Conservation (phyloP, 2,329 filamentous ascomycete genomes). For the Phyllachora maydis region DNA sequence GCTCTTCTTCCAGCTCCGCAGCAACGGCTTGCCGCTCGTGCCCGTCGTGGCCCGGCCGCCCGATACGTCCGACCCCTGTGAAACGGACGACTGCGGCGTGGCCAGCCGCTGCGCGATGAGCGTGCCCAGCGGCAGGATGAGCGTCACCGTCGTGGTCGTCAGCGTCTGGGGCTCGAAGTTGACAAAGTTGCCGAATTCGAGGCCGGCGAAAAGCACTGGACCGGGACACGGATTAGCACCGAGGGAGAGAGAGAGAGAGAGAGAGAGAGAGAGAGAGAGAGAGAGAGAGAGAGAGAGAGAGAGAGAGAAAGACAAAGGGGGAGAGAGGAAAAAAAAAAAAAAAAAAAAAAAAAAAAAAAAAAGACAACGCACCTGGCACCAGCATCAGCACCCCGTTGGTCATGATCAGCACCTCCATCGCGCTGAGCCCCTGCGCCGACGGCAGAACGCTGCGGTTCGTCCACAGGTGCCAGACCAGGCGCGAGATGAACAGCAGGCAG, state of each 20-base stretch:
- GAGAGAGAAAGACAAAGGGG: conserved; percentile 1
- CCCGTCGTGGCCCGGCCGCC: background rate
- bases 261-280: background rate
- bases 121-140: conserved; percentile 29
- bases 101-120: conserved; percentile 26
- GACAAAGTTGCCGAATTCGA: conserved; percentile 19
- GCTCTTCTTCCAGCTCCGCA: conserved; percentile 4
- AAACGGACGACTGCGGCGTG: conserved; percentile 5
- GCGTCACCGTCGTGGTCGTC: conserved; percentile 23
- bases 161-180: conserved; percentile 29
- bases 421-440: conserved; percentile 17
- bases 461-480: conserved; percentile 25
- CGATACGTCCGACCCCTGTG: background rate
- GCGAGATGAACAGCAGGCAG: conserved; percentile 31
- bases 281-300: conserved; percentile 1
- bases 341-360: conserved; percentile 2
- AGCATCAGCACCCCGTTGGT: conserved; percentile 35
- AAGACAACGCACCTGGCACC: conserved; percentile 21
- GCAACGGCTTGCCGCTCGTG: conserved; percentile 1
- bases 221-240: no score
- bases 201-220: conserved; percentile 25
- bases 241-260: background rate
- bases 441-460: conserved; percentile 24
- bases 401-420: conserved; percentile 33
- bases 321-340: background rate